Conservation (phyloP, 2,329 filamentous ascomycete genomes). For the Fonsecaea monophora region DNA sequence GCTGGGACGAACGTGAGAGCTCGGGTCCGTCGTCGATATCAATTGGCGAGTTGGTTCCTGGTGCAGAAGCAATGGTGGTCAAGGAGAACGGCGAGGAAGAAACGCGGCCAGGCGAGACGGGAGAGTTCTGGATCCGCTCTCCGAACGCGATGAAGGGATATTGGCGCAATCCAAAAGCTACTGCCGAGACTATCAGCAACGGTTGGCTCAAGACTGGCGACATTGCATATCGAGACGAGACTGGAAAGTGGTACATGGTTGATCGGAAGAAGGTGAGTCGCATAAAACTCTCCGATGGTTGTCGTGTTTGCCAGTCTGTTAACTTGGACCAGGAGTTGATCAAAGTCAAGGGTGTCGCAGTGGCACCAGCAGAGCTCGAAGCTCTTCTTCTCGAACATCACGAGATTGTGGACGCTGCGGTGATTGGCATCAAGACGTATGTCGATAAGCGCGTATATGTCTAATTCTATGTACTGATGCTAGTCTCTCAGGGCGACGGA, state of each 20-base stretch:
- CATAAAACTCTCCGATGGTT: slow-evolving; percentile 34
- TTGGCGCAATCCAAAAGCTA: slow-evolving; percentile 85
- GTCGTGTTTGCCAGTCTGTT: neutral
- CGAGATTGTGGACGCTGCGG: slow-evolving; percentile 54
- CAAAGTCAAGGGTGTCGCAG: slow-evolving; percentile 63
- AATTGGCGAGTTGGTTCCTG: slow-evolving; percentile 72
- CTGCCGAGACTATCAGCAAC: slow-evolving; percentile 75
- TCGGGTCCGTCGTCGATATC: slow-evolving; percentile 65
- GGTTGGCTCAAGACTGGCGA: slow-evolving; percentile 98
- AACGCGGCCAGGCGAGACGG: slow-evolving; percentile 72
- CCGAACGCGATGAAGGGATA: slow-evolving; percentile 76
- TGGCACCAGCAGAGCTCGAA: slow-evolving; percentile 58
- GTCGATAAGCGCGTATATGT: slow-evolving; percentile 22
- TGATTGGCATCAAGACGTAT: slow-evolving; percentile 53
- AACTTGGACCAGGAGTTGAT: slow-evolving; percentile 45
- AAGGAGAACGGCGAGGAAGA: slow-evolving; percentile 73
- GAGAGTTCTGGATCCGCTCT: slow-evolving; percentile 90
- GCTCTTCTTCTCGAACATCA: slow-evolving; percentile 53
- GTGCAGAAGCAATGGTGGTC: slow-evolving; percentile 69
- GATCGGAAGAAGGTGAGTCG: slow-evolving; percentile 81
- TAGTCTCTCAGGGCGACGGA: slow-evolving; percentile 14
- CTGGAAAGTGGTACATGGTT: slow-evolving; percentile 84
- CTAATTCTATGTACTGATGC: slow-evolving; percentile 3
- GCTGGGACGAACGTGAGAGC: slow-evolving; percentile 69
- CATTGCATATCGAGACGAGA: slow-evolving; percentile 83